Evolutionary conservation across 371 early-diverging fungal species (phyloP).

Genomic region (Apophysomyces trapeziformis): DNA sequence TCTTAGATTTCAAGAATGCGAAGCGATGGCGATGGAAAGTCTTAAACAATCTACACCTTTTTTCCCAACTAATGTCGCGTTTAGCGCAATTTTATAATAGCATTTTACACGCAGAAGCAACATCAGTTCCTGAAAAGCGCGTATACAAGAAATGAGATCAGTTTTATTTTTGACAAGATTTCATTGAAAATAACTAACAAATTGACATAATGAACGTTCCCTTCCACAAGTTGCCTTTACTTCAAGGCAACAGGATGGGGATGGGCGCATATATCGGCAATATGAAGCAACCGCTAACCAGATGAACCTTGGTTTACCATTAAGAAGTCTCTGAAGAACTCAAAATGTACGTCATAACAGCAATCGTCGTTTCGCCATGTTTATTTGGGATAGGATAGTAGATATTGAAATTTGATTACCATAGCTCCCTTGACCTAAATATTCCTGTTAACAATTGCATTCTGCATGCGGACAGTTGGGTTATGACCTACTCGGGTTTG

Average conservation of each 20-base stretch:
- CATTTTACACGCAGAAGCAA: background rate
- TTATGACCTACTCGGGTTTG: no score
- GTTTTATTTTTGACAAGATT: background rate
- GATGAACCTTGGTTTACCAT: background rate
- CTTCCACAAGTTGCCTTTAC: background rate
- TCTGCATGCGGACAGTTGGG: no score
- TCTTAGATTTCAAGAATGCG: background rate
- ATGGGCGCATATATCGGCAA: background rate
- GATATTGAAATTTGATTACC: no score
- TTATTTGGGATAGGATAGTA: no score
- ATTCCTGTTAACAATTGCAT: no score
- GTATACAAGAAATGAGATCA: background rate
- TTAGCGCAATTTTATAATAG: background rate
- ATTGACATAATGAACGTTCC: background rate
- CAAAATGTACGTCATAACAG: no score
- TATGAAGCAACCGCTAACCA: background rate
- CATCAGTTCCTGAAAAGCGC: background rate
- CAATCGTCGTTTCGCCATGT: no score
- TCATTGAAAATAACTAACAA: background rate
- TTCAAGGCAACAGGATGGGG: background rate
- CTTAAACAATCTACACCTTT: background rate
- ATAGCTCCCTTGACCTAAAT: no score
- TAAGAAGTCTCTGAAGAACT: background rate
- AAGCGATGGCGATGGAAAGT: background rate
- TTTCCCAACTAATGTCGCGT: background rate